Evolutionary conservation across 108 stramenopile species (phyloP), one percentile per base, ranked within the genome.

Genomic region (Cyclotella baltica): DNA sequence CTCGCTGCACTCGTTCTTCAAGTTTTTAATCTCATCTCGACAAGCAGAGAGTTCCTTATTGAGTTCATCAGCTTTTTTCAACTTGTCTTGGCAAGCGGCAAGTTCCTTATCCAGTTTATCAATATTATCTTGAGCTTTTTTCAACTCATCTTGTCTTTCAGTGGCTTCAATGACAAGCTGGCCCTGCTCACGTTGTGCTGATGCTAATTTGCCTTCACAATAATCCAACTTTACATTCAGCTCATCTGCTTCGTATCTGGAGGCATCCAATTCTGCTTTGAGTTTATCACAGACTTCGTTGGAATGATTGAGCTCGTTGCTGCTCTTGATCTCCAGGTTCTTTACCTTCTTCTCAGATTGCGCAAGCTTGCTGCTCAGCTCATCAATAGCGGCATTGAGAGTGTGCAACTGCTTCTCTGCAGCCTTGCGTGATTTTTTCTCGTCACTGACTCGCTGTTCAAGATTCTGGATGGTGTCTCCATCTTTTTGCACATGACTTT

Each of bases 101-200:
- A 62, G 20, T 16, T 62, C 28, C 16, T 28, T 43, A 3, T 33
- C 62, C 19, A 62, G 10, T 62, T 55, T 29, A 33, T 52, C 52
- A 28, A 40, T 47, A 13, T 57, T 37, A 28, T 58, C 29, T 30
- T 35, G 64, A 43, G 50, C 20, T 29, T 66, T 53, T 10, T 47
- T 57, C 56, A 75, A 27, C 19, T 75, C 74, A 19, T 75, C 65
- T 29, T 75, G 36, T 22, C 22, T 43, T 6, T 4, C 40, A 2
- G 40, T 38, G 25, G 8, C 40, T 43, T 64, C 5, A 43, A 27
- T 23, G 19, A 27, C 38, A 33, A 43, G 63, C 6, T 64, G 30
- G 1, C 20, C 16, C n/a, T 33, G 59, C 59, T 61, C 59, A 61
- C 11, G 31, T 33, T 33, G 59, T 34, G 59, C 30, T 61, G 33